Conservation (phyloP, 1,139 yeast genomes). For the Cylindricascospora bacillispora region DNA sequence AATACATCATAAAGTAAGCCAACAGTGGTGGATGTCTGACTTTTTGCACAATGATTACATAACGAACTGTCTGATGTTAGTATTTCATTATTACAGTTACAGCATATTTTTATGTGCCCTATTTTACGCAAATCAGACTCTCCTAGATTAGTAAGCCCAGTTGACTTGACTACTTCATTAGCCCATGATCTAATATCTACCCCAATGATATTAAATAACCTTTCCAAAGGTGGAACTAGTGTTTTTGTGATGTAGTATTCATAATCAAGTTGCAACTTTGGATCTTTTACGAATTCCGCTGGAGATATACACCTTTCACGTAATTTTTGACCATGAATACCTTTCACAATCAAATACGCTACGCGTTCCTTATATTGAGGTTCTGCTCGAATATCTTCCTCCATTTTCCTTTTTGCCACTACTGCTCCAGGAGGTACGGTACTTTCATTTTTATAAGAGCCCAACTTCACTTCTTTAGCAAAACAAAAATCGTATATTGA, state of each 20-base stretch:
- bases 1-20: slow-evolving; percentile 13
- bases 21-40: slow-evolving; percentile 18
- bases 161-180: slow-evolving; percentile 46
- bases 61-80: slow-evolving; percentile 3
- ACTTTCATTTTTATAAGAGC: slow-evolving; percentile 60
- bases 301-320: slow-evolving; percentile 77
- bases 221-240: slow-evolving; percentile 76
- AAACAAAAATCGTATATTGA: slow-evolving; percentile 77
- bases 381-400: slow-evolving; percentile 55
- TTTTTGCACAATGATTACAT: slow-evolving; percentile 28
- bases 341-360: slow-evolving; percentile 70
- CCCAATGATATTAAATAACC: slow-evolving; percentile 74
- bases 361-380: slow-evolving; percentile 87
- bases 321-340: slow-evolving; percentile 49
- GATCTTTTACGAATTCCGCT: slow-evolving; percentile 44
- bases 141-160: slow-evolving; percentile 8
- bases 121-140: slow-evolving; percentile 6
- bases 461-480: slow-evolving; percentile 80
- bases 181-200: slow-evolving; percentile 74
- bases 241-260: slow-evolving; percentile 78
- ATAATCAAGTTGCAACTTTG: slow-evolving; percentile 46
- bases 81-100: neutral
- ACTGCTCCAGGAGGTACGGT: slow-evolving; percentile 87
- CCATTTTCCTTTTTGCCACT: slow-evolving; percentile 50
- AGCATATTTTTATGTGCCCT: slow-evolving; percentile 11